phyloP scores from a whole-genome alignment of 495 filamentous ascomycete species.

The Penicillium simplicissimum region DNA sequence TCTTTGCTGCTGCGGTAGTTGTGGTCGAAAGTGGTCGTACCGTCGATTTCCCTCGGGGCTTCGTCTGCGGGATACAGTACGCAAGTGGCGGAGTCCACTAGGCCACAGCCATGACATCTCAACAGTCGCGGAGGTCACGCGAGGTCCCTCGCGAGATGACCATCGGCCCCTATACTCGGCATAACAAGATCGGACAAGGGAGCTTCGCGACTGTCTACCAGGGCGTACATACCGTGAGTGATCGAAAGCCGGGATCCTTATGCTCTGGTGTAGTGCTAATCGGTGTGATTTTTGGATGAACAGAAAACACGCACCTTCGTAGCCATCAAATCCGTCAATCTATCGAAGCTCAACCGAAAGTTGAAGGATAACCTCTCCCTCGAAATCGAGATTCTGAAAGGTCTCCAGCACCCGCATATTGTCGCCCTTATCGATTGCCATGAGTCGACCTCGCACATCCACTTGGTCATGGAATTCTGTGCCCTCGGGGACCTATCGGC shows the following conservation, averaged over 20 bases:
- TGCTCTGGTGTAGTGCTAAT: conserved; percentile 42
- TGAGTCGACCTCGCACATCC: conserved; percentile 83
- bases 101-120: conserved; percentile 39
- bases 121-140: conserved; percentile 46
- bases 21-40: conserved; percentile 38
- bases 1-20: conserved; percentile 43
- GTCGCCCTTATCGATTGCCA: conserved; percentile 92
- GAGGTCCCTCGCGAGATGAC: conserved; percentile 56
- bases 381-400: conserved; percentile 92
- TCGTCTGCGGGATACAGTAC: conserved; percentile 15
- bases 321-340: conserved; percentile 94
- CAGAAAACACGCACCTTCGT: conserved; percentile 68
- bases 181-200: conserved; percentile 87
- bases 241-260: neutral
- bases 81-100: conserved; percentile 17
- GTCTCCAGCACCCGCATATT: conserved; percentile 92
- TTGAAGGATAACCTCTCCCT: conserved; percentile 92
- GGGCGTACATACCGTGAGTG: conserved; percentile 78
- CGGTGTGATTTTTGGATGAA: conserved; percentile 10
- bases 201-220: conserved; percentile 95
- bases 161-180: conserved; percentile 74
- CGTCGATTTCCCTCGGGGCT: conserved; percentile 8
- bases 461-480: conserved; percentile 98
- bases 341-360: conserved; percentile 87
- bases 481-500: conserved; percentile 88